These are phyloP conservation scores for Rhizophora apiculata DNA, from an alignment of 345 rosid genomes.

Conservation along the genomic window DNA sequence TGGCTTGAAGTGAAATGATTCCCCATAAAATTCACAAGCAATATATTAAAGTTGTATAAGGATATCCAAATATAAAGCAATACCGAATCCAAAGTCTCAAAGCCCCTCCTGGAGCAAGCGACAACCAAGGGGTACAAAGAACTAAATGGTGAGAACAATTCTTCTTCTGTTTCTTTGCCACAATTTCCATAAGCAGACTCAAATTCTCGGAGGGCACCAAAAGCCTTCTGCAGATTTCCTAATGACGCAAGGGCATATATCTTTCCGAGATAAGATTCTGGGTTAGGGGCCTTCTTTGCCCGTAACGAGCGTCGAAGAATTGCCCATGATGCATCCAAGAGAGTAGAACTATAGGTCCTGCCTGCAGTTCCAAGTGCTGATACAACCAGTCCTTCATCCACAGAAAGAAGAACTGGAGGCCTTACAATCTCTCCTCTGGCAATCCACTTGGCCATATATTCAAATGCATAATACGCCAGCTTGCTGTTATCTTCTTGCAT, in stretches of 20 bases:
- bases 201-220: conserved; percentile 60
- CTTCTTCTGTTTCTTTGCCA: conserved; percentile 44
- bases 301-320: conserved; percentile 63
- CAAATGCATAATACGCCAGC: conserved; percentile 70
- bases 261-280: conserved; percentile 72
- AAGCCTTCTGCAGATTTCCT: conserved; percentile 74
- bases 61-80: conserved; percentile 16
- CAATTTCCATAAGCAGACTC: conserved; percentile 56
- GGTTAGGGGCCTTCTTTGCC: conserved; percentile 60
- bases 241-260: conserved; percentile 71
- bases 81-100: conserved; percentile 82
- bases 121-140: conserved; percentile 69
- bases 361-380: conserved; percentile 83
- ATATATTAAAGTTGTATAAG: background rate
- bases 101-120: conserved; percentile 85
- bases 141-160: conserved; percentile 83
- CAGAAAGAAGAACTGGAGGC: conserved; percentile 58
- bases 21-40: background rate
- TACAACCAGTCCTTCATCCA: conserved; percentile 79
- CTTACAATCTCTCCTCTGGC: conserved; percentile 62
- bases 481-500: conserved; percentile 70
- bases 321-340: conserved; percentile 81
- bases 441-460: conserved; percentile 85
- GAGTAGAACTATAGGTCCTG: conserved; percentile 61
- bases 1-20: background rate